Percentiles rank a stretch among this genome's conserved stretches.
Evolutionary conservation across 2,329 filamentous ascomycete genomes (phyloP).

Genomic region (Bisporella sp.): DNA sequence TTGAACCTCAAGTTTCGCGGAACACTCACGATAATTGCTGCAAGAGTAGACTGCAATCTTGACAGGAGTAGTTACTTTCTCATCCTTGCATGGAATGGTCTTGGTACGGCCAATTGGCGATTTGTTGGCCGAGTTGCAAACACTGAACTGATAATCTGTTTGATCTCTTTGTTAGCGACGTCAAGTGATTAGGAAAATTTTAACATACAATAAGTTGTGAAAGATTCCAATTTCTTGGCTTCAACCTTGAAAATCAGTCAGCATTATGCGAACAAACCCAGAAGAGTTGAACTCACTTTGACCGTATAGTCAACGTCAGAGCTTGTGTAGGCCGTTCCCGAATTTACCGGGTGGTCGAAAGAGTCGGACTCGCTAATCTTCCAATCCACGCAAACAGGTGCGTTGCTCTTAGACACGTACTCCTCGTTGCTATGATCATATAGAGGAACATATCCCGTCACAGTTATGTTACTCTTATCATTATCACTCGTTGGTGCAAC

Average conservation of each 20-base stretch:
- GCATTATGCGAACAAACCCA: too few relatives aligned
- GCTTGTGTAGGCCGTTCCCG: slow-evolving; percentile 59
- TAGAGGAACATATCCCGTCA: slow-evolving; percentile 35
- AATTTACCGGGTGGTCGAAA: slow-evolving; percentile 40
- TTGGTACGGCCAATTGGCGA: slow-evolving; percentile 63
- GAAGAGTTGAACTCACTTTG: too few relatives aligned
- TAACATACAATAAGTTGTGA: slow-evolving; percentile 49
- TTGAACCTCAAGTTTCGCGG: too few relatives aligned
- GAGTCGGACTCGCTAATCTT: slow-evolving; percentile 44
- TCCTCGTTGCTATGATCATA: slow-evolving; percentile 41
- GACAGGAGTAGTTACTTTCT: slow-evolving; percentile 47
- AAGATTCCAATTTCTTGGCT: slow-evolving; percentile 53
- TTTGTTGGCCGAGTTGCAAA: slow-evolving; percentile 55
- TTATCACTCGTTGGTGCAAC: slow-evolving; percentile 38
- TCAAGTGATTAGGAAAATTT: not conserved
- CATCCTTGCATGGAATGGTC: slow-evolving; percentile 52
- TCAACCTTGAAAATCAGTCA: too few relatives aligned
- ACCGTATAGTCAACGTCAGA: slow-evolving; percentile 65
- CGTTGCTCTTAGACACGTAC: slow-evolving; percentile 44
- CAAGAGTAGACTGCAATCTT: slow-evolving; percentile 66
- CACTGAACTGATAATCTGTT: slow-evolving; percentile 56
- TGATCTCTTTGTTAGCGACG: not conserved
- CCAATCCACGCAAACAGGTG: slow-evolving; percentile 63
- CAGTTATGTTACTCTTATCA: slow-evolving; percentile 37
- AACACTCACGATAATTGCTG: slow-evolving; percentile 47